Conservation (phyloP, 2,329 filamentous ascomycete genomes). For the Fusarium sp. region DNA sequence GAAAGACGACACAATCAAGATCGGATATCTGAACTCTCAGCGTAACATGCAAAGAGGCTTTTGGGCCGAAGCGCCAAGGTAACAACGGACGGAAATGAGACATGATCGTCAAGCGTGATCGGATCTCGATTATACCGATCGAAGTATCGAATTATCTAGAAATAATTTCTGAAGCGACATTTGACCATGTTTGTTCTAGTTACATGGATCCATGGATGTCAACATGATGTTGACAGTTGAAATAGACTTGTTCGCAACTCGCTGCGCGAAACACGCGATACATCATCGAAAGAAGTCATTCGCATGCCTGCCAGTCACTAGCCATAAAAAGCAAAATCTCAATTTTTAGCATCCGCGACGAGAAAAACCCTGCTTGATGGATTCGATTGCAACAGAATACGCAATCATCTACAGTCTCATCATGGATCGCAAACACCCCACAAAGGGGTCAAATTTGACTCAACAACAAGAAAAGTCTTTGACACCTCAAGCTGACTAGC, state of each 20-base stretch:
- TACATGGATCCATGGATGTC: not conserved
- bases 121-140: constrained; percentile 42
- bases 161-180: not conserved
- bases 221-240: not conserved
- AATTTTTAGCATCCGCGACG: not conserved
- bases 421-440: not conserved
- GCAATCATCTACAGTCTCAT: not conserved
- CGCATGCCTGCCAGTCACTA: not conserved
- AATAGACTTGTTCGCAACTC: not conserved
- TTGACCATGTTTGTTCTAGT: not conserved
- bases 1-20: not conserved
- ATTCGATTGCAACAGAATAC: constrained; percentile 2
- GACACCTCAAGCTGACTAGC: constrained; percentile 1
- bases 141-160: not conserved
- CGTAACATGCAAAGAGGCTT: constrained; percentile 11
- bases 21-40: not conserved
- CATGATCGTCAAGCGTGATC: constrained; percentile 24
- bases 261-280: not conserved
- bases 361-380: not conserved
- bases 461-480: not conserved
- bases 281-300: not conserved
- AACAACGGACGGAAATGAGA: constrained; percentile 3
- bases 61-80: constrained; percentile 6
- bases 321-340: not conserved
- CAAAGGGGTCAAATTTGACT: constrained; percentile 13